A percentile compares a stretch with the other conserved stretches of the same genome.
Evolutionary conservation across 2,329 filamentous ascomycete genomes (phyloP).

Genomic region (Cladophialophora psammophila): DNA sequence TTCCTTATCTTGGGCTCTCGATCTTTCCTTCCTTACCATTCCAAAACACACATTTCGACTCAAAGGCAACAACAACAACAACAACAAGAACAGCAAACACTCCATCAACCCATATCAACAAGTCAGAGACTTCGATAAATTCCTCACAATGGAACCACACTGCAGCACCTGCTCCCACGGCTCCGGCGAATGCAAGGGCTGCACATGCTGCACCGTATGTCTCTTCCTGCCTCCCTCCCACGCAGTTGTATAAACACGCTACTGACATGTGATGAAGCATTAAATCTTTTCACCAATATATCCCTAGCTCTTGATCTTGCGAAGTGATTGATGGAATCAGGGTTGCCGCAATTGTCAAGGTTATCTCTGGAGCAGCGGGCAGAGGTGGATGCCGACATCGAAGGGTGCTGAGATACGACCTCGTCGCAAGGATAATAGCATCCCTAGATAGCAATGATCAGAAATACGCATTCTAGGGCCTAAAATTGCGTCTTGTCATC

Average conservation of each 20-base stretch:
- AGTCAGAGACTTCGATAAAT: neutral
- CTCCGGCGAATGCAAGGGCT: conserved; percentile 6
- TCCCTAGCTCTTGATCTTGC: neutral
- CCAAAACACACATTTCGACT: neutral
- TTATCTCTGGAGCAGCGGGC: conserved; percentile 1
- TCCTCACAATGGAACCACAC: conserved; percentile 3
- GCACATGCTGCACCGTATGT: conserved; percentile 4
- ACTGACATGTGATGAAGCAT: neutral
- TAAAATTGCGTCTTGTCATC: neutral
- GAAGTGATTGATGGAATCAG: neutral
- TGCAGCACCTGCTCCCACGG: neutral
- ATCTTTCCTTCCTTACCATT: neutral
- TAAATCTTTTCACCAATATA: neutral
- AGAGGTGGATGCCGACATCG: neutral
- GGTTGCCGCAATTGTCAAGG: neutral
- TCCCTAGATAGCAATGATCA: conserved; percentile 1
- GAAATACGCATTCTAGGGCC: neutral
- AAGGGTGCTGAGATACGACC: neutral
- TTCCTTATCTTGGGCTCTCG: neutral
- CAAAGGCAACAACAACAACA: neutral
- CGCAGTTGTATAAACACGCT: neutral
- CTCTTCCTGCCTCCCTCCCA: neutral
- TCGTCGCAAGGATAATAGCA: neutral
- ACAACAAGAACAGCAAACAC: neutral
- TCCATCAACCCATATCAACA: neutral